phyloP scores from a whole-genome alignment of 202 grass and related monocot genomes.

The Carex arenaria region DNA sequence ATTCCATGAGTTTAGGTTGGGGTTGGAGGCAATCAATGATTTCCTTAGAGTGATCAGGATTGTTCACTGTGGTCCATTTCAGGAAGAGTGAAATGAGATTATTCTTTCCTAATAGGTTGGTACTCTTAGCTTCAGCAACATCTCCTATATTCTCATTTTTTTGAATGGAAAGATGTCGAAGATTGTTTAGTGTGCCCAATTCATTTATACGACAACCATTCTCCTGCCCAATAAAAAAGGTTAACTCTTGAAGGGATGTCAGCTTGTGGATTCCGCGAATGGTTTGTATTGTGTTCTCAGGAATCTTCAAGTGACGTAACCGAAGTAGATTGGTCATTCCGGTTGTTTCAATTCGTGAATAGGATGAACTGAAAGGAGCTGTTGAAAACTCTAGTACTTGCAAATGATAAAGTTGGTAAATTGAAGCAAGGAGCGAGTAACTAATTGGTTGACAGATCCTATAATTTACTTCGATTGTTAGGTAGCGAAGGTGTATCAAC shows the following conservation, averaged over 20 bases:
- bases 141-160: too few relatives aligned
- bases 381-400: conserved; percentile 14
- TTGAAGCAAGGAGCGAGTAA: neutral
- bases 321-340: conserved; percentile 23
- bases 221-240: conserved; percentile 24
- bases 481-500: conserved; percentile 41
- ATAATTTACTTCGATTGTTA: neutral
- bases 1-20: conserved; percentile 17
- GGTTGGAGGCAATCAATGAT: too few relatives aligned
- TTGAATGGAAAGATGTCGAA: neutral
- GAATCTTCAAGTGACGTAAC: conserved; percentile 32
- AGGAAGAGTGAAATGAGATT: too few relatives aligned
- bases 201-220: conserved; percentile 24
- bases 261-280: conserved; percentile 32
- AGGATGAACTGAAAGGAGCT: neutral
- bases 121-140: too few relatives aligned
- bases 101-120: too few relatives aligned
- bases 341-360: conserved; percentile 19
- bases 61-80: too few relatives aligned
- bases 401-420: conserved; percentile 40
- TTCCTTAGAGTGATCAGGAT: too few relatives aligned
- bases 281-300: conserved; percentile 11
- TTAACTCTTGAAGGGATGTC: conserved; percentile 35
- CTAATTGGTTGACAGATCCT: neutral
- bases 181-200: conserved; percentile 34